These are phyloP conservation scores for Dalbergia cochinchinensis DNA, from an alignment of 306 rosid species.

Conservation along the genomic window DNA sequence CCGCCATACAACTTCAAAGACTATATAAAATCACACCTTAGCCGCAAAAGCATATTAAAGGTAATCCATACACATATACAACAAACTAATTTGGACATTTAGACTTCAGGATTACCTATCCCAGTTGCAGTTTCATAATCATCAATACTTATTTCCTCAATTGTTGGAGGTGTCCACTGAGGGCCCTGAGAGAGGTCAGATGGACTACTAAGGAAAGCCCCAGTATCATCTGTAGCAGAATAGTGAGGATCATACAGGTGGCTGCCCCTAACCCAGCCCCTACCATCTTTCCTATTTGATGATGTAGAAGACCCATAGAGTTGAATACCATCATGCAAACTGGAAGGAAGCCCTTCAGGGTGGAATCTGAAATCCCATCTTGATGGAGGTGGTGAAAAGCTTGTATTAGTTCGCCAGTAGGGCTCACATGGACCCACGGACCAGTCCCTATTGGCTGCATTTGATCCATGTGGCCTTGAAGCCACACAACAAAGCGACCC, in stretches of 20 bases:
- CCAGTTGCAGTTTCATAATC: constrained; percentile 66
- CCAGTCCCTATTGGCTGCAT: constrained; percentile 90
- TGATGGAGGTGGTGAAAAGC: constrained; percentile 57
- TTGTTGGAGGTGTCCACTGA: constrained; percentile 65
- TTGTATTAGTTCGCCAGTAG: constrained; percentile 90
- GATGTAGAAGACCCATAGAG: constrained; percentile 71
- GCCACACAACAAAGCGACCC: constrained; percentile 99
- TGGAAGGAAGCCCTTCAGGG: constrained; percentile 71
- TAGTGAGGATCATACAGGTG: constrained; percentile 72
- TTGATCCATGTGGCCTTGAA: constrained; percentile 98
- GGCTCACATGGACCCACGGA: constrained; percentile 90
- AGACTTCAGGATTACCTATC: constrained; percentile 61
- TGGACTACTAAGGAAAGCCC: constrained; percentile 65
- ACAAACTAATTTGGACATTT: background rate
- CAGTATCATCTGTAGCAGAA: constrained; percentile 84
- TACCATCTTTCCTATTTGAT: constrained; percentile 71
- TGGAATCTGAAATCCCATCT: constrained; percentile 89
- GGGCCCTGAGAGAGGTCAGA: constrained; percentile 88
- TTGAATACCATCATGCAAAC: constrained; percentile 65
- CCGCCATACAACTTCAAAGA: background rate
- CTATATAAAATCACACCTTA: background rate
- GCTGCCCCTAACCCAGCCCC: constrained; percentile 81
- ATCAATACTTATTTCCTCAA: constrained; percentile 84
- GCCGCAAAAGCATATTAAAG: background rate
- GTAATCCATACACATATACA: background rate